Base-by-base conservation (phyloP, 352 stramenopile species). In the Phytophthora sp. region DNA sequence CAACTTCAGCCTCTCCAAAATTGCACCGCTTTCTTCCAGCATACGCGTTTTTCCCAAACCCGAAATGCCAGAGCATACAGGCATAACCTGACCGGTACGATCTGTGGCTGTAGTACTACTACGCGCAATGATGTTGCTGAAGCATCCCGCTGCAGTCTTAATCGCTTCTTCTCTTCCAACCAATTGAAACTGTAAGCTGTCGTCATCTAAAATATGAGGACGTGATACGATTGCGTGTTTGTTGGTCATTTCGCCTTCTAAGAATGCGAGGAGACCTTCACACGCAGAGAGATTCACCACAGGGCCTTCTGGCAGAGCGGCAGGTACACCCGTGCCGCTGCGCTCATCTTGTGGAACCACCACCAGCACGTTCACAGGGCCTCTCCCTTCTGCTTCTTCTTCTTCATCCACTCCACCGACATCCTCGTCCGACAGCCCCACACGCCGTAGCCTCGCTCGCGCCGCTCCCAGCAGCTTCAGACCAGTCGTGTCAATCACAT, bases 11-110 rank as follows among this genome's bases (percentile, higher is more conserved):
- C 44, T 5, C 55, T 60, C 10, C 39, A 78, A 49, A 54, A 76
- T 68, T 17, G 17, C 73, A 34, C 20, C 31, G 30, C 69, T 42
- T 69, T 72, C 69, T 66, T 78, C 65, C 24, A 75, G 26, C 65
- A 78, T 75, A 2, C 69, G 65, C 53, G 54, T 69, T 62, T 72
- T 69, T 31, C 57, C 64, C 44, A 78, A 37, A 52, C 69, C 56
- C 64, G 65, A 67, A 53, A 74, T 72, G 34, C 69, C 60, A 67
- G 60, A 69, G 28, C 65, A 70, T 60, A 72, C 64, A 61, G 63
- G 58, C n/a, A 74, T 69, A 20, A 35, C 24, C 30, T 43, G 24
- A 9, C 41, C 7, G 9, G 27, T 65, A 32, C 61, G 66, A 69
- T 72, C 60, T 43, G 49, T 48, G 51, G 44, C 28, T 20, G 42